Percentiles rank a stretch among this genome's conserved stretches.
Evolutionary conservation across 768 basidiomycete genomes (phyloP).

Genomic region (Pholiota microspora): DNA sequence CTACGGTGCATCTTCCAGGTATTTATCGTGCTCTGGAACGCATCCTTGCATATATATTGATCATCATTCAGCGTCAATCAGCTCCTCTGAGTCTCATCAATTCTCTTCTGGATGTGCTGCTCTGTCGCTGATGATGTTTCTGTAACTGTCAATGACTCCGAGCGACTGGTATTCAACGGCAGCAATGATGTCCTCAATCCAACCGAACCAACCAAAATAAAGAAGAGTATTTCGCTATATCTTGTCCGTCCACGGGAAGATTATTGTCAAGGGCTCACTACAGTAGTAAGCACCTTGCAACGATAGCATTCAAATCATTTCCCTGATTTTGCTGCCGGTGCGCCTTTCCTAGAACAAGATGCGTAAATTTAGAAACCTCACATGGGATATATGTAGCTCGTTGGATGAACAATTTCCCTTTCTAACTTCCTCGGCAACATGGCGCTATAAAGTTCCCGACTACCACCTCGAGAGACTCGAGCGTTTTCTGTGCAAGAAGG

Average conservation of each 20-base stretch:
- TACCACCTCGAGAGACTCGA: too few relatives aligned
- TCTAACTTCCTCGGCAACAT: background rate
- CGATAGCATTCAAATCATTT: background rate
- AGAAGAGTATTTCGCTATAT: background rate
- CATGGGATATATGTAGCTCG: background rate
- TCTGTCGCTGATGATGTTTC: background rate
- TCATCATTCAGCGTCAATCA: background rate
- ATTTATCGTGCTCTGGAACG: background rate
- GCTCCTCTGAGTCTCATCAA: too few relatives aligned
- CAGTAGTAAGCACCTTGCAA: background rate
- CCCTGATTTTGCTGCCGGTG: background rate
- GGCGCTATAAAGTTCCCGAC: background rate
- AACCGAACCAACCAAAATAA: too few relatives aligned
- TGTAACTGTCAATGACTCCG: background rate
- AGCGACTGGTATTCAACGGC: background rate
- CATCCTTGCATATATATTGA: background rate
- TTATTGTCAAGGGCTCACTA: background rate
- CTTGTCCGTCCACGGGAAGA: background rate
- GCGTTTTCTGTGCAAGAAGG: background rate
- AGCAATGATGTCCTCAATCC: background rate
- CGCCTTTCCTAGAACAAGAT: background rate
- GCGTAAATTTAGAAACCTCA: background rate
- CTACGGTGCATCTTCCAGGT: background rate
- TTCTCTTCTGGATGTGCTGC: too few relatives aligned
- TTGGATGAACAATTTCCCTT: background rate